A percentile compares a stretch with the other conserved stretches of the same genome.
Evolutionary conservation across 2,329 filamentous ascomycete genomes (phyloP).

Genomic region (Verticillium dahliae): DNA sequence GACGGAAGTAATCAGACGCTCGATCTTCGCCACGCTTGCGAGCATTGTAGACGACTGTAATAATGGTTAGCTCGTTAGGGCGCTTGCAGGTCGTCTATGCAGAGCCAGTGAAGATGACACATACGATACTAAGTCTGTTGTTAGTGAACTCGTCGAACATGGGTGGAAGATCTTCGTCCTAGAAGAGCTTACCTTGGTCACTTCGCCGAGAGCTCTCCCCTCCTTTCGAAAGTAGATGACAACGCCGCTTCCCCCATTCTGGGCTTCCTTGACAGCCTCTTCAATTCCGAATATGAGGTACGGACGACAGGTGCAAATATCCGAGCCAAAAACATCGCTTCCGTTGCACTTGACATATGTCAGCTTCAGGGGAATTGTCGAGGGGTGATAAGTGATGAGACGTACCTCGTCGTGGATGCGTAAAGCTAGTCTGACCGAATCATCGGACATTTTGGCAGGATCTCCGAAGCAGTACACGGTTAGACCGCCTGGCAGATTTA

Average conservation of each 20-base stretch:
- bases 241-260: slow-evolving; percentile 86
- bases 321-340: slow-evolving; percentile 93
- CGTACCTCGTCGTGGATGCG: slow-evolving; percentile 66
- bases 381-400: neutral
- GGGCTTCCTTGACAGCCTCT: slow-evolving; percentile 94
- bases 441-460: slow-evolving; percentile 86
- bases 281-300: slow-evolving; percentile 97
- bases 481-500: slow-evolving; percentile 54
- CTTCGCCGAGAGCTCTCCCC: slow-evolving; percentile 87
- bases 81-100: neutral
- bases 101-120: neutral
- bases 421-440: slow-evolving; percentile 71
- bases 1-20: slow-evolving; percentile 89
- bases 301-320: slow-evolving; percentile 94
- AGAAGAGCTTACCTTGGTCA: slow-evolving; percentile 68
- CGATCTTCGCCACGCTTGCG: slow-evolving; percentile 72
- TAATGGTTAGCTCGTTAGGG: neutral
- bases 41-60: slow-evolving; percentile 64
- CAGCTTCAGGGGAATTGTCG: neutral
- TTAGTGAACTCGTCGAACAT: neutral
- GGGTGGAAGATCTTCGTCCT: neutral
- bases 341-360: slow-evolving; percentile 65
- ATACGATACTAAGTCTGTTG: slow-evolving; percentile 11
- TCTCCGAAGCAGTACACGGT: slow-evolving; percentile 98
- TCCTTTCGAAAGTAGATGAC: slow-evolving; percentile 99